A percentile compares a stretch with the other conserved stretches of the same genome.
Conservation (phyloP, 495 filamentous ascomycete species). For the Penicillium cosmopolitanum region DNA sequence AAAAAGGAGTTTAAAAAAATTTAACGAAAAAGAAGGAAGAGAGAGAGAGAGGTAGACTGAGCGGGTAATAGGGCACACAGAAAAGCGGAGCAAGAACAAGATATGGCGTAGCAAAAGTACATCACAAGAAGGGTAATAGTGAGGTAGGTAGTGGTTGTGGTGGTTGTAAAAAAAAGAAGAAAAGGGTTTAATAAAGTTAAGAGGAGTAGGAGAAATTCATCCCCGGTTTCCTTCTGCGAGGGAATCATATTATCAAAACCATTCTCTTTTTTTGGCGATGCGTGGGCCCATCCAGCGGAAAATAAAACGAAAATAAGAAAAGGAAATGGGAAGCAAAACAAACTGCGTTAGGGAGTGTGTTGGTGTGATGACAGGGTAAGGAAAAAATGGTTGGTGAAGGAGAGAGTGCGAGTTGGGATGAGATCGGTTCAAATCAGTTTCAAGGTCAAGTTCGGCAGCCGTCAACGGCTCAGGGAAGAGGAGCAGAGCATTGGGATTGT, state of each 20-base stretch:
- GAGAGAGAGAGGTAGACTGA: constrained; percentile 13
- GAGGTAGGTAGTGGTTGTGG: not conserved
- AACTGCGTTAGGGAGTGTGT: constrained; percentile 41
- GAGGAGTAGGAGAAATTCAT: not conserved
- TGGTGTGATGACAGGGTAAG: constrained; percentile 33
- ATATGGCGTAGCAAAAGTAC: constrained; percentile 58
- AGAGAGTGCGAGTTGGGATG: constrained; percentile 33
- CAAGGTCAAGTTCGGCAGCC: constrained; percentile 32
- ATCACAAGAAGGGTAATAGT: constrained; percentile 53
- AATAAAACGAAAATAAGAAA: constrained; percentile 25
- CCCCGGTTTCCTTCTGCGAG: not conserved
- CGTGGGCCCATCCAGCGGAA: constrained; percentile 38
- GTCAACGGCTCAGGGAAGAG: constrained; percentile 26
- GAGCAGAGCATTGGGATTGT: constrained; percentile 1
- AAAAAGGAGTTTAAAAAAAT: constrained; percentile 14
- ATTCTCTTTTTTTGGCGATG: constrained; percentile 37
- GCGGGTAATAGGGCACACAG: constrained; percentile 43
- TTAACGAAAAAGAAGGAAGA: constrained; percentile 13
- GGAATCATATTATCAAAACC: constrained; percentile 37
- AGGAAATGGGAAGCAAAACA: constrained; percentile 22
- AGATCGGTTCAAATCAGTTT: constrained; percentile 21
- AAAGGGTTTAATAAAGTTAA: not conserved
- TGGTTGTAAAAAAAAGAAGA: not conserved
- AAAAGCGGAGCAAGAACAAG: constrained; percentile 45
- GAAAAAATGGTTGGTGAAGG: constrained; percentile 34